Conservation (phyloP, 2,329 filamentous ascomycete species). For the Cytospora piceicola region DNA sequence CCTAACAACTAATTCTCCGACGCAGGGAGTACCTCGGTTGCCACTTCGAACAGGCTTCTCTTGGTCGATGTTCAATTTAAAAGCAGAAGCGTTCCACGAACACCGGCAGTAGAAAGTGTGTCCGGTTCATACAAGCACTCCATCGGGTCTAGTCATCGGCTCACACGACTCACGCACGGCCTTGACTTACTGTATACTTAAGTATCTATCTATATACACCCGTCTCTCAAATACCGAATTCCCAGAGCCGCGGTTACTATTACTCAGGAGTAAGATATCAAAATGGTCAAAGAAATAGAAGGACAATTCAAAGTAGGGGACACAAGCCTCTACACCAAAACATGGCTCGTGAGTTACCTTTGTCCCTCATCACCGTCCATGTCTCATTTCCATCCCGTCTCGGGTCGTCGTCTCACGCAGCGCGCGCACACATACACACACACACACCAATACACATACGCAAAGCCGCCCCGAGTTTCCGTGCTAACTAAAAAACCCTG, state of each 20-base stretch:
- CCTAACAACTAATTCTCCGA: no score
- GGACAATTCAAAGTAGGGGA: conserved; percentile 53
- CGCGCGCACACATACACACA: background rate
- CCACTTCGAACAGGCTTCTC: no score
- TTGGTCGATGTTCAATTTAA: no score
- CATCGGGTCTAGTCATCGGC: background rate
- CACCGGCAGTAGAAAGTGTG: background rate
- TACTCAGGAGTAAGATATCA: conserved; percentile 14
- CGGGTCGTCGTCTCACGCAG: conserved; percentile 2
- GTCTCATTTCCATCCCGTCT: background rate
- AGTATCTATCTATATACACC: background rate
- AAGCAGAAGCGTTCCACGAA: background rate
- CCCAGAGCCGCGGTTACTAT: background rate
- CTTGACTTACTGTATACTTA: background rate
- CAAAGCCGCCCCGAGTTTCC: background rate
- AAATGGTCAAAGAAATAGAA: conserved; percentile 51
- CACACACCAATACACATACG: background rate
- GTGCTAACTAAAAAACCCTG: conserved; percentile 5
- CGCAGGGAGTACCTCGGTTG: no score
- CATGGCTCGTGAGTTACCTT: conserved; percentile 56
- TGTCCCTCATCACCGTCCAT: background rate
- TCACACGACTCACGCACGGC: background rate
- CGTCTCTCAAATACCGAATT: background rate
- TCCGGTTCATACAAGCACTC: background rate
- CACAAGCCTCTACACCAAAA: conserved; percentile 58